Evolutionary conservation across 1,284 basidiomycete species (phyloP), one percentile per base, ranked within the genome.

Genomic region (Schizophyllum amplum): DNA sequence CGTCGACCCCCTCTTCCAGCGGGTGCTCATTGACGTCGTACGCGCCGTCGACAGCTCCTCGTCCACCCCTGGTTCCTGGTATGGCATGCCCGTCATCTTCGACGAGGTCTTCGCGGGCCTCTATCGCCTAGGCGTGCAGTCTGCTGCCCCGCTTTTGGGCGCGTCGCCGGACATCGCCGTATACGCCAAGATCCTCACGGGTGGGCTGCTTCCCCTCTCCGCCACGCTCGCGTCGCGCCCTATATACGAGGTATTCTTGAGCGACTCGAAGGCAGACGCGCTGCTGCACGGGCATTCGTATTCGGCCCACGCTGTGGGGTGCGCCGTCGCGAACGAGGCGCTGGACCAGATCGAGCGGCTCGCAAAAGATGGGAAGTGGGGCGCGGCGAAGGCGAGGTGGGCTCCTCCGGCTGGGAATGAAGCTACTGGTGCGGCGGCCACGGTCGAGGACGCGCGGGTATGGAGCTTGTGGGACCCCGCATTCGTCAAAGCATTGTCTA

Each of bases 51-150:
- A 9, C 33, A 2, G 2, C 33, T 13, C 33, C 33, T 42, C 33
- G 13, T 4, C 33, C 33, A 9, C 33, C 33, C 11, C 3, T 17
- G 3, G 13, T 2, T 22, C 54, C 21, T 92, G 89, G 87, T 76
- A 74, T 6, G 90, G 90, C 1, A 75, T 98, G 20, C 94, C 96
- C 0, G 87, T 99, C 60, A 85, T 99, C 59, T 98, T 92, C 65
- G 96, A 99, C 70, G 96, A 98, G 70, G 96, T 99, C 5, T 98
- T 98, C 69, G 85, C 90, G 15, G 96, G 96, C 0, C 76, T 98
- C 9, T 85, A 94, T 67, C 89, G 96, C 25, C 79, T 97, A 52
- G 94, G 94, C 1, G 74, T 88, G 63, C 72, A 83, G 60, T 86
- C 84, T 46, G 79, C 85, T 0, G 78, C 79, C 0, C 72, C 83